These are phyloP conservation scores for Albophoma yamanashiensis DNA, from an alignment of 2,329 filamentous ascomycete genomes.

Conservation along the genomic window DNA sequence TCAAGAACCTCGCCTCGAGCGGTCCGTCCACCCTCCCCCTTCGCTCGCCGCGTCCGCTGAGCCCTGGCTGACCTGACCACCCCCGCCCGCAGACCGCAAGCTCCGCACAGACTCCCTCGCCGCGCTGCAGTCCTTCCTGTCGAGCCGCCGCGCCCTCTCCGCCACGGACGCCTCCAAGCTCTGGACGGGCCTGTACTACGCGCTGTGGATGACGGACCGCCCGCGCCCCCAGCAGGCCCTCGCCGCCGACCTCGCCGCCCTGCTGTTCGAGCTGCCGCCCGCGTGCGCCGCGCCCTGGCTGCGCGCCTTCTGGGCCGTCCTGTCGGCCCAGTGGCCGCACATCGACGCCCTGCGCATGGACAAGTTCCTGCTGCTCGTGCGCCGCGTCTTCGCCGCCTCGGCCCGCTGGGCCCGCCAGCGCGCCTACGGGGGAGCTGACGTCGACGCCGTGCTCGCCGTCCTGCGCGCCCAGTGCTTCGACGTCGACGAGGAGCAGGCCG, in stretches of 20 bases:
- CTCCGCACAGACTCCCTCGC: constrained; percentile 66
- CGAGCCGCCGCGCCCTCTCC: constrained; percentile 47
- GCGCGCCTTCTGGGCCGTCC: constrained; percentile 60
- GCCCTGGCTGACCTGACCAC: background rate
- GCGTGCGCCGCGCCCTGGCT: constrained; percentile 36
- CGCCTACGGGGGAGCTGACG: constrained; percentile 18
- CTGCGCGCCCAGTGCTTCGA: constrained; percentile 22
- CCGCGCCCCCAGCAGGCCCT: constrained; percentile 79
- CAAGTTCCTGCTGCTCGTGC: constrained; percentile 81
- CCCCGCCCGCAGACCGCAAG: constrained; percentile 52
- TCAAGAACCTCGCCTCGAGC: constrained; percentile 75
- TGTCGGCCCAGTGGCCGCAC: constrained; percentile 60
- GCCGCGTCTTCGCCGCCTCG: constrained; percentile 65
- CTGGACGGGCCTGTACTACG: constrained; percentile 92
- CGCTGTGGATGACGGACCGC: constrained; percentile 88
- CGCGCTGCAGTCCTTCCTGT: constrained; percentile 69
- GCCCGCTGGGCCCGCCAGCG: constrained; percentile 37
- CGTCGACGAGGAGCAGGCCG: constrained; percentile 31
- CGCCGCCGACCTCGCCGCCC: constrained; percentile 62
- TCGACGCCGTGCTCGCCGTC: constrained; percentile 15
- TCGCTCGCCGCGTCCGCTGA: background rate
- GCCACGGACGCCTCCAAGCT: constrained; percentile 71
- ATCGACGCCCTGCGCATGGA: constrained; percentile 75
- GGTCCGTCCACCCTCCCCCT: constrained; percentile 39
- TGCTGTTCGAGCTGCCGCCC: constrained; percentile 46